Base-by-base conservation (phyloP, 345 rosid species). In the Eucalyptus marginata region DNA sequence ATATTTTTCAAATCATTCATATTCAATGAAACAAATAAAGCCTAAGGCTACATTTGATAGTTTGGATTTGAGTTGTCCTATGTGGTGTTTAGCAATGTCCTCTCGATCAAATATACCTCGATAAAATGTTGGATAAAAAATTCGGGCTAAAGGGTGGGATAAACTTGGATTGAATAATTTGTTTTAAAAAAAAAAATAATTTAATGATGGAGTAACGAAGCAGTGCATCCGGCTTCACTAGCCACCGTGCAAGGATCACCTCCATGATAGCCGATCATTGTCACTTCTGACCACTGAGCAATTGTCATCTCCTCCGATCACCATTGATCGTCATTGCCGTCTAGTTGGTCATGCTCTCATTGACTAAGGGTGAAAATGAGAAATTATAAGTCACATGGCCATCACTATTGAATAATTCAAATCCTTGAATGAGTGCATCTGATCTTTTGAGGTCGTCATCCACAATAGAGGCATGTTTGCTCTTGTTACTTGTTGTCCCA, bases 161-260 rank as follows among this genome's bases (percentile, higher is more conserved):
- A 4, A 64, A 64, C 36, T n/a, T 4, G 16, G 17, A n/a, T n/a
- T n/a, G 18, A 27, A 62, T 62, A 29, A 29, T 13, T 14, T 14
- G 1, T n/a, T 29, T 29, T 0, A 6, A n/a, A n/a, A 11, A n/a
- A 11, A 64, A 6, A 2, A 29, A 15, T 7, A 64, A 64, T 16
- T n/a, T 64, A 29, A 14, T 7, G 36, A 64, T 64, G 76, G 3
- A 64, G 33, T 64, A 2, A 64, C n/a, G 76, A 31, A 64, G 17
- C 0, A 0, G 1, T 3, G 18, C 3, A n/a, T 13, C 0, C 0
- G 20, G 40, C 20, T 64, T 15, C 3, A 3, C 3, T 2, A 2
- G 36, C 76, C 76, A n/a, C 0, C 5, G 10, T 4, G 20, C 40
- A n/a, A 64, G 20, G 36, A n/a, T 15, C 11, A 14, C 20, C 40